A percentile compares a stretch with the other conserved stretches of the same genome.
Conservation (phyloP, 2,329 filamentous ascomycete species). For the Polytolypa hystricis region DNA sequence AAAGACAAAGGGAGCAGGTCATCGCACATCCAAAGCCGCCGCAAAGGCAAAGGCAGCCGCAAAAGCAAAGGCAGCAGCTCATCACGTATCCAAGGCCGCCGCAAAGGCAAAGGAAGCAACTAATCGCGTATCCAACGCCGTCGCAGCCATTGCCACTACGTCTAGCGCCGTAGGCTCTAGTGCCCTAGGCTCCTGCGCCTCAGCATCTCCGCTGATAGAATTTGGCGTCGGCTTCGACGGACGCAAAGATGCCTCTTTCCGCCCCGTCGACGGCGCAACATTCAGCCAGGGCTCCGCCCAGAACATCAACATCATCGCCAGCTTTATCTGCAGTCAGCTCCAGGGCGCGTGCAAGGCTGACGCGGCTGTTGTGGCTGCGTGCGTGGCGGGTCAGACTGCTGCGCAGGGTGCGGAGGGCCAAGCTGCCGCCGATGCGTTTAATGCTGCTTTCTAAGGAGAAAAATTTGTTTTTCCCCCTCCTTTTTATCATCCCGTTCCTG, state of each 20-base stretch:
- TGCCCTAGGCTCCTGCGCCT: conserved; percentile 38
- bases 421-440: conserved; percentile 7
- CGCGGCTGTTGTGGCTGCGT: conserved; percentile 3
- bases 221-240: too few species aligned
- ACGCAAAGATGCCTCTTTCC: conserved; percentile 34
- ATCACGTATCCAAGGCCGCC: too few species aligned
- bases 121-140: too few species aligned
- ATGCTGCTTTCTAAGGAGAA: conserved; percentile 5
- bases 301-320: conserved; percentile 37
- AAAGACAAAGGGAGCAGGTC: background rate
- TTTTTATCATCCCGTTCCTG: too few species aligned
- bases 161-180: too few species aligned
- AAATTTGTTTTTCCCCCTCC: too few species aligned
- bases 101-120: too few species aligned
- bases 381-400: conserved; percentile 3
- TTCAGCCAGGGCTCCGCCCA: conserved; percentile 45
- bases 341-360: conserved; percentile 24
- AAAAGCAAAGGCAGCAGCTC: conserved; percentile 7
- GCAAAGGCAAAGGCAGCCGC: conserved; percentile 1
- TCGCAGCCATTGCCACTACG: too few species aligned
- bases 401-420: conserved; percentile 1
- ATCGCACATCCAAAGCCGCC: background rate
- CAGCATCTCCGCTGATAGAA: conserved; percentile 33
- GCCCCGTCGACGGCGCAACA: conserved; percentile 29
- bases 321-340: conserved; percentile 39